Evolutionary conservation across 805 yeast species (phyloP), one percentile per base, ranked within the genome.

Genomic region (Ogataea methanolica): DNA sequence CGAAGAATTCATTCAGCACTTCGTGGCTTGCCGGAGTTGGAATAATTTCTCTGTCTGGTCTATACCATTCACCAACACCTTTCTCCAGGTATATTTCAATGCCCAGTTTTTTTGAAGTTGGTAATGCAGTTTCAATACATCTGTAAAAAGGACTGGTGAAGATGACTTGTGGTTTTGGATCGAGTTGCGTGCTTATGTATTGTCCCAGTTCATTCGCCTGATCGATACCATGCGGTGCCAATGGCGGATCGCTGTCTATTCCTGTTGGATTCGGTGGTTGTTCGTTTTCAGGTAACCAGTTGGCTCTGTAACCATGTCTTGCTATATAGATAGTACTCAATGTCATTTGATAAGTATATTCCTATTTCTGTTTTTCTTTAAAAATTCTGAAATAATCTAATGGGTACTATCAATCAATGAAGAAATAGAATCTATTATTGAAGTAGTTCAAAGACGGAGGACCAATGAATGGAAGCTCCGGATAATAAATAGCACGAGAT

Each of bases 1-100:
- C 71, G 63, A 92, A 92, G 51, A 79, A 80, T 37, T 65, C 59
- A 36, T 70, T 63, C 55, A 89, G 70, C 1, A 66, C 57, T 15
- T 71, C 74, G 43, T 68, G 66, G 19, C 73, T 63, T 0, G 85
- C 89, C 1, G 97, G 91, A 23, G 66, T 69, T 3, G 97, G 96
- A 50, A 86, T 79, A 14, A 79, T 70, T 1, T 72, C 72, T 57
- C 96, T 72, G 39, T 78, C 79, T n/a, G 79, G 80, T 57, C 79
- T 79, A 60, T 86, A 92, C 96, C 96, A 90, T 67, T 94, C 97
- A 21, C 97, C 95, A 23, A 92, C 73, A 0, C 97, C 98, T 45
- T 83, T 69, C 57, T 94, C 99, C 5, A 87, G 66, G 42, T 69
- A 73, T 11, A 91, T 77, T 12, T 80, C 79, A 34, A 86, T 56